Percentiles rank a stretch among this genome's conserved stretches.
Conservation (phyloP, 1,284 basidiomycete genomes). For the Ganoderma sinense region DNA sequence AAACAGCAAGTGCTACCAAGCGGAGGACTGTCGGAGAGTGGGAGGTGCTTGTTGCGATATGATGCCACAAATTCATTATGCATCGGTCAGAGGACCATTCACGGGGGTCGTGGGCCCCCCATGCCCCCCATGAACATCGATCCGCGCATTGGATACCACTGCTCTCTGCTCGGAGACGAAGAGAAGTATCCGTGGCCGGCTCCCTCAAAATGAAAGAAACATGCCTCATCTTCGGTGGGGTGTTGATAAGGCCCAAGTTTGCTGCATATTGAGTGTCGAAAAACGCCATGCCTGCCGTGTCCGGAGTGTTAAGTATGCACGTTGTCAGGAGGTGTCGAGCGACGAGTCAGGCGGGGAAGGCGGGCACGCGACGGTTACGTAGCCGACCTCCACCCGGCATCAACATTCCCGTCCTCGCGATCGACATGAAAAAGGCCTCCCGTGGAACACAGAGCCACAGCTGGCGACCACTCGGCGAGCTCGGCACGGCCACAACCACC, state of each 20-base stretch:
- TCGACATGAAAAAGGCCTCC: background rate
- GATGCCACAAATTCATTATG: background rate
- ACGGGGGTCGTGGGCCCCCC: background rate
- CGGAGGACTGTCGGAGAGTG: background rate
- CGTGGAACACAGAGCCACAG: too few relatives aligned
- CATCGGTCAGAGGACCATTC: background rate
- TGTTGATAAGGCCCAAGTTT: background rate
- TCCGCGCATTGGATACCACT: background rate
- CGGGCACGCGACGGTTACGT: background rate
- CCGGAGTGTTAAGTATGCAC: background rate
- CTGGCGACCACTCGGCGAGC: too few relatives aligned
- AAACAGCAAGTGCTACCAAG: background rate
- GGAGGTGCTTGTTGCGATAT: background rate
- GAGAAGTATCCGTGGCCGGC: background rate
- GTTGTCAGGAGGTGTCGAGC: background rate
- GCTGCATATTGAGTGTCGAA: background rate
- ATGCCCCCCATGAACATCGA: background rate
- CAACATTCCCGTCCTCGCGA: background rate
- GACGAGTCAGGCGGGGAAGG: background rate
- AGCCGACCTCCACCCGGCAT: background rate
- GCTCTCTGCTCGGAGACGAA: background rate
- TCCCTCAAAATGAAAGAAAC: background rate
- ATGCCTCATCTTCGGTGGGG: background rate
- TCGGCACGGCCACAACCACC: too few relatives aligned
- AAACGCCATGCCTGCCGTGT: too few relatives aligned